Conservation (phyloP, 2,329 filamentous ascomycete species). For the Didymella lethalis region DNA sequence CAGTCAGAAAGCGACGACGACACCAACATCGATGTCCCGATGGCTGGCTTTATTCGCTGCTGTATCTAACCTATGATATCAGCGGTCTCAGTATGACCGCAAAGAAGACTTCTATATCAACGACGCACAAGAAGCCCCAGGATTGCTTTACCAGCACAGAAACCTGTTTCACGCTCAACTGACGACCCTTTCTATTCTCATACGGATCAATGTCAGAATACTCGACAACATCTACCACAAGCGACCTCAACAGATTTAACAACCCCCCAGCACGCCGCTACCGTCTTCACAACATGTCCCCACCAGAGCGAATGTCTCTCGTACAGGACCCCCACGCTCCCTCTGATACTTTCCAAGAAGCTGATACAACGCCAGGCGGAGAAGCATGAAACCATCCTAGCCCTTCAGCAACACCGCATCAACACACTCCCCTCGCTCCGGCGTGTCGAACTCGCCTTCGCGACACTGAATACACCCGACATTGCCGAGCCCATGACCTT, state of each 20-base stretch:
- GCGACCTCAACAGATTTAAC: slow-evolving; percentile 34
- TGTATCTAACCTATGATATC: background rate
- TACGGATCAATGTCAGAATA: slow-evolving; percentile 29
- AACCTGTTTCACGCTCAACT: background rate
- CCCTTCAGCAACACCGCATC: slow-evolving; percentile 70
- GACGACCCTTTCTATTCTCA: background rate
- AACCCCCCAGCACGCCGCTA: slow-evolving; percentile 40
- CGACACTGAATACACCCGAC: slow-evolving; percentile 64
- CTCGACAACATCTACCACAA: slow-evolving; percentile 31
- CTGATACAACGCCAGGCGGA: slow-evolving; percentile 47
- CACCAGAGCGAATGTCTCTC: slow-evolving; percentile 32
- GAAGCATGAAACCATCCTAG: slow-evolving; percentile 66
- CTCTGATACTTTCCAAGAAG: background rate
- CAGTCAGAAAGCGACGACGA: background rate
- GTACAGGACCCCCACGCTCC: slow-evolving; percentile 21
- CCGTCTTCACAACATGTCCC: slow-evolving; percentile 39
- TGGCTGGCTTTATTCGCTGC: background rate
- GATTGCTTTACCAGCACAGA: background rate
- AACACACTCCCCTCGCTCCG: slow-evolving; percentile 77
- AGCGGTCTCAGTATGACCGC: background rate
- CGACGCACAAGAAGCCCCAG: background rate
- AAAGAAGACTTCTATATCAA: background rate
- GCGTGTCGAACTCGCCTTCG: slow-evolving; percentile 72
- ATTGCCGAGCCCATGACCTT: slow-evolving; percentile 72
- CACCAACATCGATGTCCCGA: background rate